Evolutionary conservation across 371 early-diverging fungal species (phyloP), one percentile per base, ranked within the genome.

Genomic region (Synchytrium microbalum): DNA sequence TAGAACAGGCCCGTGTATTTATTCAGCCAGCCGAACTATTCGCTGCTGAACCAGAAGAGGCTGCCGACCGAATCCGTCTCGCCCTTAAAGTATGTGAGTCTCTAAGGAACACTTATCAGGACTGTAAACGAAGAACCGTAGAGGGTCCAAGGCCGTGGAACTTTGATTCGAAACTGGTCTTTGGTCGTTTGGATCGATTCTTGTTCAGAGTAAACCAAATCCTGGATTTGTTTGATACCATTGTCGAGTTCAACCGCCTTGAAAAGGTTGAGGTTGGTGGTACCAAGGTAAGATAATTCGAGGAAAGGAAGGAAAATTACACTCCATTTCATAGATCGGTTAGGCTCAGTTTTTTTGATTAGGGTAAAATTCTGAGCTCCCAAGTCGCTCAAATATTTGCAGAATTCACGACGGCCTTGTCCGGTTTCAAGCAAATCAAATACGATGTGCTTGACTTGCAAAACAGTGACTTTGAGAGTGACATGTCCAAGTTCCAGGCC

Each of bases 191-290:
- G 3, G 83, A 84, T 55, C 59, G 60, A 46, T 84, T 84, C 59
- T 63, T 77, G 25, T 67, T 62, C 23, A 64, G 83, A 16, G 83
- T 84, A 5, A 62, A 70, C 53, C 68, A 78, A 57, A 77, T 83
- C 62, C 64, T 74, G 1, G 81, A 73, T 52, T 64, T 84, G 5
- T 84, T 84, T 71, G 84, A 84, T 53, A 81, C 76, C 13, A 82
- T 84, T 60, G 78, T 81, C 62, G 84, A 84, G 67, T 84, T 84
- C 64, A 82, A 80, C 67, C 71, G 84, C 16, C 66, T 84, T 30
- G 84, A 84, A 65, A 84, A 84, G 66, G 78, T 84, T 67, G 84
- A 84, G 63, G 77, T 84, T 57, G 84, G 84, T 38, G 84, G 84
- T 28, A 83, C 81, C 16, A 84, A 84, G 76, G 79, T 78, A 62